Base-by-base conservation (phyloP, 140 eudicot species). In the Eryngium alpinum region DNA sequence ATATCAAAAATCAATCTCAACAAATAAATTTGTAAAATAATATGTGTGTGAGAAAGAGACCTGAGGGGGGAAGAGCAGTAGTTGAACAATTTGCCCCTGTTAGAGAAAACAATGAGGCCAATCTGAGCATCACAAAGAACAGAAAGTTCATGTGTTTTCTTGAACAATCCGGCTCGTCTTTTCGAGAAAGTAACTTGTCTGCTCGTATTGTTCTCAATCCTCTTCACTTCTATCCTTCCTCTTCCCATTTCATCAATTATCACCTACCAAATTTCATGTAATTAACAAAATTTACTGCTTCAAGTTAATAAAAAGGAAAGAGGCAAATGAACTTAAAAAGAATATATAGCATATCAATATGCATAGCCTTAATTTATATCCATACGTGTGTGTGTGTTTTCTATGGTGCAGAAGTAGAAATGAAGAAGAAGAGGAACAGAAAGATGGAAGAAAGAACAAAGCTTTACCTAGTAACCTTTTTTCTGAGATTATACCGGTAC, bases 61-160 rank as follows among this genome's bases (percentile, higher is more conserved):
- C 85, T 83, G 78, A 69, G 81, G 16, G 87, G 81, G n/a, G 69
- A 83, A 50, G 87, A 73, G 78, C 75, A 72, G 82, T 84, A 87
- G 77, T 87, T 81, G 78, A 77, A 77, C 18, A 84, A 78, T 75
- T 84, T 87, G 43, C 89, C 89, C 73, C 81, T 87, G 85, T 17
- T 81, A 7, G 89, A 87, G 84, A 87, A 87, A 77, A 87, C 75
- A 18, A 87, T 84, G 34, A 87, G 87, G 6, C 84, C 89, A 17
- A 87, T 81, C 79, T 87, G 87, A 19, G 89, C 89, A 84, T 87
- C 89, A 78, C 89, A 87, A 0, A 87, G 86, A 18, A 87, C 89
- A 18, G 89, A 87, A 38, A 87, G 85, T 29, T 87, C 89, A 53
- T 87, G 89, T 14, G 87, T 81, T 52, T 87, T 87, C 87, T 87